Evolutionary conservation across 129 eudicot species (phyloP).

Genomic region (Artemisia argyi): DNA sequence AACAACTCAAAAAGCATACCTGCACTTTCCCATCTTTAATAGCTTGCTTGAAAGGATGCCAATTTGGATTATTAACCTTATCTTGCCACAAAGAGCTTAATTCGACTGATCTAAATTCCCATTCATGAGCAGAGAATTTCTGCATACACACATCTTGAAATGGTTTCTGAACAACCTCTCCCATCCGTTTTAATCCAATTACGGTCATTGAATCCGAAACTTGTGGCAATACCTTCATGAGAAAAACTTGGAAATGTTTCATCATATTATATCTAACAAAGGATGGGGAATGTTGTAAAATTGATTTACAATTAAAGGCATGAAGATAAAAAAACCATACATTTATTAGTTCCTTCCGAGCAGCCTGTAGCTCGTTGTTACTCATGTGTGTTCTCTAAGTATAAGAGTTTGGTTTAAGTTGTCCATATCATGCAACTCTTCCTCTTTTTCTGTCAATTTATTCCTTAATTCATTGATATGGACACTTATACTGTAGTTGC

Average conservation of each 20-base stretch:
- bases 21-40: conserved; percentile 43
- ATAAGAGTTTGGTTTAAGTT: conserved; percentile 55
- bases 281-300: conserved; percentile 4
- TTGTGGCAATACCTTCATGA: conserved; percentile 40
- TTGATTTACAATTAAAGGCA: background rate
- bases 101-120: conserved; percentile 53
- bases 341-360: conserved; percentile 62
- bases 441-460: conserved; percentile 50
- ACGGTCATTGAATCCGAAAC: conserved; percentile 27
- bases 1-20: conserved; percentile 33
- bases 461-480: conserved; percentile 43
- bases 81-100: conserved; percentile 62
- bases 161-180: conserved; percentile 60
- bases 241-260: background rate
- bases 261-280: conserved; percentile 12
- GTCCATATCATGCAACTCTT: conserved; percentile 62
- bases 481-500: conserved; percentile 31
- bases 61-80: conserved; percentile 51
- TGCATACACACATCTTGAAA: conserved; percentile 60
- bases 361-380: conserved; percentile 65
- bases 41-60: conserved; percentile 59
- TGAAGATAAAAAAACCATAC: conserved; percentile 34
- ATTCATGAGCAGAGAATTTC: conserved; percentile 41
- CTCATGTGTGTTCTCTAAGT: conserved; percentile 56
- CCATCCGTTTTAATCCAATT: conserved; percentile 65